Base-by-base conservation (phyloP, 2,329 filamentous ascomycete species). In the Dactylellina cionopaga region DNA sequence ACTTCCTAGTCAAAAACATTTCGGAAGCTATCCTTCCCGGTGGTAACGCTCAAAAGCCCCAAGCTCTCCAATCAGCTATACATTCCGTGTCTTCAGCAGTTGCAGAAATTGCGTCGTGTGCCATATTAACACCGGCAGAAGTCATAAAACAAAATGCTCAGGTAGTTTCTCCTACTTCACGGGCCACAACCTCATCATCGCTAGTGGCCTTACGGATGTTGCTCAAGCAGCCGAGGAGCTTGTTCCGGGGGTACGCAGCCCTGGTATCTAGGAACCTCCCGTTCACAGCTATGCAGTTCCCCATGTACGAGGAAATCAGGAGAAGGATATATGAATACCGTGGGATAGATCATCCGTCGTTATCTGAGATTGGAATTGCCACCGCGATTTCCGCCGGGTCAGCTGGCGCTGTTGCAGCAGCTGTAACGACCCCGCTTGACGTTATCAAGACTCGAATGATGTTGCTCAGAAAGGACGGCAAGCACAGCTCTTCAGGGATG, bases 61-160 rank as follows among this genome's bases (percentile, higher is more conserved):
- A 1, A 83, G 54, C 47, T 0, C 90, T 91, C 0, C 83, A 86
- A 54, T 88, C 92, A 0, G 75, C 92, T 7, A 85, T 92, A 62
- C 90, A 96, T 79, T 86, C 90, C 4, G 80, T 86, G 2, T 89
- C 92, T 10, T 96, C 92, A 0, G 89, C 88, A 1, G 81, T 87
- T 13, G 93, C 90, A 0, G 93, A 97, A 80, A 86, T 92, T 76
- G 90, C 92, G 2, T 93, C 92, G 3, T 96, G 93, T 78, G 84
- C 92, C 17, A 91, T 96, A 72, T 86, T 96, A 33, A 94, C 92
- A 0, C 93, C 92, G 0, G 92, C 92, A 11, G 92, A 96, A 79
- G 91, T 96, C 5, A 87, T 96, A 74, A 96, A 97, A 82, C 92
- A 96, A 79, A 96, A 96, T 80, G 92, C 93, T 0, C 92, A 96